Percentiles rank a stretch among this genome's conserved stretches.
Conservation (phyloP, 192 early-diverging fungal genomes). For the Haplosporangium gracile region DNA sequence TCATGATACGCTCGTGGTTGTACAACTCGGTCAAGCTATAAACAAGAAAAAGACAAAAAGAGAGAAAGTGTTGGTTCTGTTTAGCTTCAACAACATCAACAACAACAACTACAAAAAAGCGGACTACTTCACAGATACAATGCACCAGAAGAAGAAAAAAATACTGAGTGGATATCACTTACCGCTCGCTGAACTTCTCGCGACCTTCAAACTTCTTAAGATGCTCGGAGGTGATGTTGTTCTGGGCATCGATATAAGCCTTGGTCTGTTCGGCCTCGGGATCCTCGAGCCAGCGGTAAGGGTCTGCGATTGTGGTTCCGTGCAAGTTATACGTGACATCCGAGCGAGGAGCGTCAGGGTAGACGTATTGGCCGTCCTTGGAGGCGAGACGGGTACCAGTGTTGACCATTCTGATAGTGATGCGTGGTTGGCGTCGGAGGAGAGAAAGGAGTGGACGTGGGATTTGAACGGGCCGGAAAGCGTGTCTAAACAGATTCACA, state of each 20-base stretch:
- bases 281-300: constrained; percentile 78
- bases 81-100: background rate
- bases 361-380: constrained; percentile 41
- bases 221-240: constrained; percentile 59
- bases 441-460: too few species aligned
- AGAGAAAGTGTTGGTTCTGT: too few species aligned
- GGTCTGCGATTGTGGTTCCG: constrained; percentile 62
- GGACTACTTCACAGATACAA: too few species aligned
- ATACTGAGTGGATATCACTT: too few species aligned
- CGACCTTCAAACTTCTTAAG: constrained; percentile 59
- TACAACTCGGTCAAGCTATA: constrained; percentile 64
- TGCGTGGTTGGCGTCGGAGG: too few species aligned
- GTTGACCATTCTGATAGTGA: too few species aligned
- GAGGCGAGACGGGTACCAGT: constrained; percentile 15
- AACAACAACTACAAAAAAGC: background rate
- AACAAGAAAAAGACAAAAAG: background rate
- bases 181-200: constrained; percentile 49
- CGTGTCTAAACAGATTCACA: too few species aligned
- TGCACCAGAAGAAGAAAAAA: background rate
- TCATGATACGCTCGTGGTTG: constrained; percentile 69
- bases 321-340: constrained; percentile 60
- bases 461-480: too few species aligned
- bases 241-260: constrained; percentile 74
- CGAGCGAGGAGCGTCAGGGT: constrained; percentile 61
- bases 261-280: constrained; percentile 73